Conservation (phyloP, 164 flowering plant genomes). For the Cinnamomum micranthum region DNA sequence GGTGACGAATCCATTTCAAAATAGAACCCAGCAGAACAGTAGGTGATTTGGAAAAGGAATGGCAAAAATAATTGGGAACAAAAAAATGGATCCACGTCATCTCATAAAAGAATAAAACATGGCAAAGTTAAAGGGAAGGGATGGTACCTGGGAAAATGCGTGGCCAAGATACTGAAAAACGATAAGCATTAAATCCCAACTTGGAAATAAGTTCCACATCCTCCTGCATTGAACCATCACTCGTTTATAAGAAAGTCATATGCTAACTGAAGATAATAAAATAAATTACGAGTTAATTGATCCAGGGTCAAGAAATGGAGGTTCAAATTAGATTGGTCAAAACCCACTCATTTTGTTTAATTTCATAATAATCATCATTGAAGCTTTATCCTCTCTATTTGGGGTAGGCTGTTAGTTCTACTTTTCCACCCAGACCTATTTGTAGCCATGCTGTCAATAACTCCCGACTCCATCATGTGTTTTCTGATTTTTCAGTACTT, state of each 20-base stretch:
- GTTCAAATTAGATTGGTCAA: too few relatives aligned
- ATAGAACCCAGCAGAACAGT: neutral
- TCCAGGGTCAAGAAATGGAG: too few relatives aligned
- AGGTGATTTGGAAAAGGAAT: neutral
- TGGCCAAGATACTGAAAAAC: constrained; percentile 94
- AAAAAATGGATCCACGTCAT: neutral
- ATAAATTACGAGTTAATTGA: too few relatives aligned
- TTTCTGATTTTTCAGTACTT: too few relatives aligned
- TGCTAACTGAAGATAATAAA: too few relatives aligned
- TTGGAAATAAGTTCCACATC: constrained; percentile 74
- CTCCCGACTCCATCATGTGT: too few relatives aligned
- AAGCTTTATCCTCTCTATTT: too few relatives aligned
- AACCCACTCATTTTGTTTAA: too few relatives aligned
- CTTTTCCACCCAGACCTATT: too few relatives aligned
- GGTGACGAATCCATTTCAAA: neutral
- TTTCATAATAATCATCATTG: too few relatives aligned
- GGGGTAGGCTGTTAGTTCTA: too few relatives aligned
- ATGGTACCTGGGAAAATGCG: constrained; percentile 83
- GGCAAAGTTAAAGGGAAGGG: neutral
- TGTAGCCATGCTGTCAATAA: too few relatives aligned
- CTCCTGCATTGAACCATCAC: constrained; percentile 47
- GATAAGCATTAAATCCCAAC: constrained; percentile 83
- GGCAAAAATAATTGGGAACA: neutral
- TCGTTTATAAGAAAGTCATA: neutral
- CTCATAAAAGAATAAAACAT: neutral